Percentiles rank a stretch among this genome's conserved stretches.
Conservation (phyloP, 495 filamentous ascomycete genomes). For the Penicillium bialowiezense region DNA sequence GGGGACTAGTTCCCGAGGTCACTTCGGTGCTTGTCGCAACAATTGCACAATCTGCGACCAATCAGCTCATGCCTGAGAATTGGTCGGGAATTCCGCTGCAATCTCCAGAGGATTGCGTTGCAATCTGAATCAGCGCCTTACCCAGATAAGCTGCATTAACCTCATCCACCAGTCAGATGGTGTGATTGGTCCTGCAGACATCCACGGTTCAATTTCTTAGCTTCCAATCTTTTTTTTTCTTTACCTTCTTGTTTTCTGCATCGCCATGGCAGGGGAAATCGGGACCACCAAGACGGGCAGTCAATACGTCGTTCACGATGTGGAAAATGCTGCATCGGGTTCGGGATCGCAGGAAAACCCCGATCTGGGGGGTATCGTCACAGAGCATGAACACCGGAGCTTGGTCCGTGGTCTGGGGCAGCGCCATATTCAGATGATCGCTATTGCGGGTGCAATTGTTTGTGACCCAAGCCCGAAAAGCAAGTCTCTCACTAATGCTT, state of each 20-base stretch:
- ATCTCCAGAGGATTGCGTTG: neutral
- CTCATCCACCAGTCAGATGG: constrained; percentile 18
- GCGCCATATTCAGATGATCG: constrained; percentile 58
- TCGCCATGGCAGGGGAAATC: constrained; percentile 13
- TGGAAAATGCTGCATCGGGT: constrained; percentile 13
- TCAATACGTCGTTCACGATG: constrained; percentile 18
- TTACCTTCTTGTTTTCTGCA: neutral
- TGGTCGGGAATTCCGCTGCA: too few species aligned
- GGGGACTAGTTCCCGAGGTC: too few species aligned
- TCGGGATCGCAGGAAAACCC: neutral
- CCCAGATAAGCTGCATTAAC: constrained; percentile 10
- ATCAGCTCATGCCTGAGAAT: constrained; percentile 1
- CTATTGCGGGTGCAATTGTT: constrained; percentile 57
- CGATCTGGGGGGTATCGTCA: constrained; percentile 20
- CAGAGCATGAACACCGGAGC: constrained; percentile 22
- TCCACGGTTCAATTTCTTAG: neutral
- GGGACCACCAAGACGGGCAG: constrained; percentile 8
- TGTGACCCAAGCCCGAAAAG: neutral
- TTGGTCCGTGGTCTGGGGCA: constrained; percentile 35
- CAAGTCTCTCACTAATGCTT: neutral
- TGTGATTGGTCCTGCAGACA: constrained; percentile 12
- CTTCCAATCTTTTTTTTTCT: neutral
- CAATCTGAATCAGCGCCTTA: neutral
- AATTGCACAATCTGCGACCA: neutral
- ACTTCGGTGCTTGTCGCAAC: too few species aligned